Base-by-base conservation (phyloP, 345 rosid genomes). In the Stellera chamaejasme region DNA sequence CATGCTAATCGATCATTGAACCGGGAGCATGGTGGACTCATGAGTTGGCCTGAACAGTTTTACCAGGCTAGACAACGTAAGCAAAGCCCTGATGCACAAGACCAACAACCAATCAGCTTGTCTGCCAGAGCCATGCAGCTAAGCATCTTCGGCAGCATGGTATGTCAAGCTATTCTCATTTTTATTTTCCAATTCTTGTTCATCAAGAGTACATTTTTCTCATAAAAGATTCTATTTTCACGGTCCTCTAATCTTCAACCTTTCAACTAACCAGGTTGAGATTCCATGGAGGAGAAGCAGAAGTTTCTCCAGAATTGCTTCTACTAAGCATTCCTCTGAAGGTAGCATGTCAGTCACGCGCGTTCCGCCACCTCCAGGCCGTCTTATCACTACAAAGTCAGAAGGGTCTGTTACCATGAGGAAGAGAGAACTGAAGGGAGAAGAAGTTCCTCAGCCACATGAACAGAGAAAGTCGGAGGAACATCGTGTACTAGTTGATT, bases 131-230 rank as follows among this genome's bases (percentile, higher is more conserved):
- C 97, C 27, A 84, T 78, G 88, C 86, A 84, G 42, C 71, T 87
- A 52, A 71, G 90, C 78, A 75, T 79, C 56, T 89, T 70, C 52
- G 99, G 97, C 62, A 81, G 90, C 79, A 81, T 50, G 97, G 96
- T 93, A 78, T 27, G 75, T 59, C 43, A 15, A 57, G 55, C 44
- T 3, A 14, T 46, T n/a, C 10, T 2, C 5, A 32, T 32, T 16
- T 41, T 50, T 9, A 11, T 13, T 26, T 56, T 23, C 26, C 60
- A 27, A 25, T 11, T 28, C 2, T 26, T 27, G 14, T 15, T n/a
- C n/a, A 1, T n/a, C 14, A 2, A 48, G 15, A n/a, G 50, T 32
- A 48, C 25, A 15, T 11, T n/a, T 32, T 58, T 28, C 47, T 23
- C 47, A 43, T 13, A 2, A 12, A 60, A 7, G 14, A 8, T 43